These are phyloP conservation scores for Leccinum truebloodii DNA, from an alignment of 768 basidiomycete species.

Conservation along the genomic window DNA sequence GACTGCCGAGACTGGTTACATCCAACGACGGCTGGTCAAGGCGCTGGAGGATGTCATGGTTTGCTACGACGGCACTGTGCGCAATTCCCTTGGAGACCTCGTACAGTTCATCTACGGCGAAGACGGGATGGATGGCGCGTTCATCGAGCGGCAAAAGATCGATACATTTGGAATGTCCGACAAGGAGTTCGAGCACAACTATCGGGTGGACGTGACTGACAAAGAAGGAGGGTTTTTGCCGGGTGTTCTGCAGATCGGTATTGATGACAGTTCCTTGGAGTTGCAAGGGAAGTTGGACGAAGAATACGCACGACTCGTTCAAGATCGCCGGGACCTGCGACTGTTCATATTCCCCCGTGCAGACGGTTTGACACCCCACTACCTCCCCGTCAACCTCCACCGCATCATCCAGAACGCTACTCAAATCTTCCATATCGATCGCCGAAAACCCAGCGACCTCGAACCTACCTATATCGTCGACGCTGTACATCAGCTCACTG, in stretches of 20 bases:
- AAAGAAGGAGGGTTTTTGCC: conserved; percentile 75
- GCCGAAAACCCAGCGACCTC: conserved; percentile 90
- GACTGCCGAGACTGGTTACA: conserved; percentile 99
- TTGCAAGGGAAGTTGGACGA: conserved; percentile 85
- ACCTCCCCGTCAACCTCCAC: conserved; percentile 92
- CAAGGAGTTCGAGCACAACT: conserved; percentile 84
- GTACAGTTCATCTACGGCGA: conserved; percentile 97
- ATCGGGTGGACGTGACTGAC: conserved; percentile 94
- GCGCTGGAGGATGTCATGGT: conserved; percentile 98
- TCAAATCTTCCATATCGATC: conserved; percentile 97
- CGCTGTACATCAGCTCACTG: conserved; percentile 68
- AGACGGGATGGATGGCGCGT: conserved; percentile 98
- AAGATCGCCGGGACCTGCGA: conserved; percentile 82
- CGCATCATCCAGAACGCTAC: conserved; percentile 95
- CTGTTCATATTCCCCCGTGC: conserved; percentile 79
- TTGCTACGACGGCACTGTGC: conserved; percentile 95
- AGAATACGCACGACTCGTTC: conserved; percentile 61
- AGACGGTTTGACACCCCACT: conserved; percentile 71
- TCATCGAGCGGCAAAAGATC: conserved; percentile 93
- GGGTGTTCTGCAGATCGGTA: conserved; percentile 81
- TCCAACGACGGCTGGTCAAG: conserved; percentile 97
- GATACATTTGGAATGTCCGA: conserved; percentile 85
- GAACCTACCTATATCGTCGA: conserved; percentile 87
- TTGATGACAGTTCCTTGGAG: conserved; percentile 81
- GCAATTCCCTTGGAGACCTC: conserved; percentile 95